phyloP scores from a whole-genome alignment of 495 filamentous ascomycete genomes.

The Podospora australis region DNA sequence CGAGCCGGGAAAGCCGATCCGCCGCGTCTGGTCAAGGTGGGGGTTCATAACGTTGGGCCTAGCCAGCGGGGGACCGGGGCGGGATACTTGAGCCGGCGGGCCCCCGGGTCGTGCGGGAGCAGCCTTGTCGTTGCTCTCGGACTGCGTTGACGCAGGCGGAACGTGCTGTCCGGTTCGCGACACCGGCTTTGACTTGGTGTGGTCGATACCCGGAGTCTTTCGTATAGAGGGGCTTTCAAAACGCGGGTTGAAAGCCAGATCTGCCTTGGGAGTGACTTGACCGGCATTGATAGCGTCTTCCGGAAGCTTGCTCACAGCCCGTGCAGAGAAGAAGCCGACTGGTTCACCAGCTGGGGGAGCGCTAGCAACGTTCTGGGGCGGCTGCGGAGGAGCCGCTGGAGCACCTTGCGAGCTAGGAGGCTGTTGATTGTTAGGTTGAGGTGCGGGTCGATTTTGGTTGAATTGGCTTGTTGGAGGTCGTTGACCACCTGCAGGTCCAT shows the following conservation, averaged over 20 bases:
- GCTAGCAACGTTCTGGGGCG: constrained; percentile 10
- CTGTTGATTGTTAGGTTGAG: constrained; percentile 22
- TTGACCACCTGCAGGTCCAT: neutral
- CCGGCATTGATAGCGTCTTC: constrained; percentile 31
- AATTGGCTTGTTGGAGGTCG: constrained; percentile 20
- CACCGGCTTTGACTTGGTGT: constrained; percentile 63
- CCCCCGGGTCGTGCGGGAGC: neutral
- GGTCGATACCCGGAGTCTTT: constrained; percentile 84
- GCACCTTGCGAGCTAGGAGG: constrained; percentile 17
- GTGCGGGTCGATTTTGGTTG: constrained; percentile 22
- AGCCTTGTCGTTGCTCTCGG: neutral
- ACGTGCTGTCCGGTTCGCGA: constrained; percentile 40
- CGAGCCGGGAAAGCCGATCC: constrained; percentile 65
- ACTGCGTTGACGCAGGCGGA: constrained; percentile 22
- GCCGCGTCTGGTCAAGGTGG: constrained; percentile 56
- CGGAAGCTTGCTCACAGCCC: constrained; percentile 48
- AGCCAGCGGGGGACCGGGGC: constrained; percentile 18
- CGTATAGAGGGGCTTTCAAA: constrained; percentile 81
- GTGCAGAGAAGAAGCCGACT: constrained; percentile 64
- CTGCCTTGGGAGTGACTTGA: constrained; percentile 34
- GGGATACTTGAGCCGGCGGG: neutral
- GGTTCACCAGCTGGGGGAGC: constrained; percentile 13
- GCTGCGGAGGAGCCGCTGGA: constrained; percentile 25
- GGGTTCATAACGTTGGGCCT: constrained; percentile 61
- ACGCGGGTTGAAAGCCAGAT: constrained; percentile 69